Evolutionary conservation across 2,329 filamentous ascomycete genomes (phyloP), one percentile per base, ranked within the genome.

Genomic region (Lasiodiplodia gonubiensis): DNA sequence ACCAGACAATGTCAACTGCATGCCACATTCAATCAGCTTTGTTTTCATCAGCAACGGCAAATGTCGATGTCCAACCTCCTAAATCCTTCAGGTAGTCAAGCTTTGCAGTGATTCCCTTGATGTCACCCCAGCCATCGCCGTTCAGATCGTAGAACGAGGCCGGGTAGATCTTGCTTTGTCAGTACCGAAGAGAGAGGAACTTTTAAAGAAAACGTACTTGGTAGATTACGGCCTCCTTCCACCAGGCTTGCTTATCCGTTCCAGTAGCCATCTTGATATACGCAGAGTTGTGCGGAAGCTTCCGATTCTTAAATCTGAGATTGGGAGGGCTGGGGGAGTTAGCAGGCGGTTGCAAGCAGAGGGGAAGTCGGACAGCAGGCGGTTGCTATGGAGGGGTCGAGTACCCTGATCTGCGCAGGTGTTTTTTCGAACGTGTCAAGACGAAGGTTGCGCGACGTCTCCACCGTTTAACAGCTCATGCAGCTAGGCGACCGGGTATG

Each of bases 1-100:
- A 77, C 90, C 90, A 92, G 59, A 92, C 80, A 7, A 88, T 83
- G 71, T 91, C 85, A 11, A 89, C 80, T 0, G 78, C 2, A 80
- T 77, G 4, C 71, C 71, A 27, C 8, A 7, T 23, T 14, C 21
- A 12, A 53, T 61, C 21, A 67, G 54, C 48, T 23, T 11, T 37
- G n/a, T 7, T 21, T 1, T 18, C 14, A 18, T 14, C 5, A 16
- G 14, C 1, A 14, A 2, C 4, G 2, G 23, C n/a, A 10, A 46
- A 10, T 4, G 1, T 23, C 25, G n/a, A 11, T 21, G 6, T 46
- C 57, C 11, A 27, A 65, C 66, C 66, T 68, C 66, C 66, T 8
- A 68, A 33, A 7, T 53, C 46, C 72, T 86, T 80, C 48, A 91
- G 81, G 73, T 91, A 90, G 71, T 87, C 82, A 0, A 91, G 80